Evolutionary conservation across 2,329 filamentous ascomycete genomes (phyloP), one percentile per base, ranked within the genome.

Genomic region (Huntiella abstrusa): DNA sequence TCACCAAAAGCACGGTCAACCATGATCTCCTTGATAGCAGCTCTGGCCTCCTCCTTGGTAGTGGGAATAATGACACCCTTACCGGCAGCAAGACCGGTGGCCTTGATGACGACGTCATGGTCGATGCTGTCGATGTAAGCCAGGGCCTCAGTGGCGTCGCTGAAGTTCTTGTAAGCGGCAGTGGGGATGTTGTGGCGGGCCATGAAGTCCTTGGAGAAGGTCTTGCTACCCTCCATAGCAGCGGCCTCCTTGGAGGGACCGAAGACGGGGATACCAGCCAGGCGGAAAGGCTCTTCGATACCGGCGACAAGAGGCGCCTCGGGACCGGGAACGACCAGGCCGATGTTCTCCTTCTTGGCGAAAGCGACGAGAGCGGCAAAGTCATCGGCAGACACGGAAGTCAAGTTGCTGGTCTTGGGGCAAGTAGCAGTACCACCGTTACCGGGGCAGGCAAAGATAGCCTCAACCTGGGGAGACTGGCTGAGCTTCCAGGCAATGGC

Each of bases 201-300:
- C 91, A 96, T 98, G 59, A 96, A 96, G 62, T 96, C 87, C 61
- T 98, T 98, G 51, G 83, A 86, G 62, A 92, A 96, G 8, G 88
- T 83, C 69, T 98, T 98, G 65, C 83, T 92, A 50, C 91, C 91
- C 64, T 98, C 91, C 73, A 98, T 84, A 39, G 75, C 73, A 13
- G 91, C 87, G 16, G 91, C 88, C 42, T 76, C 75, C 63, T 82
- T 77, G 48, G 78, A 82, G 4, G 91, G 91, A 2, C 88, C 91
- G 58, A 95, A 96, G 62, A 77, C 80, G 54, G 75, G 72, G 58
- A 94, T 85, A 41, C 80, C 78, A 43, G 73, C 79, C 45, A 63
- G 60, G 52, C 75, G 70, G 66, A 96, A 96, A 65, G 80, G 82
- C 55, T 79, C 80, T 57, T 86, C 80, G 51, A 95, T 80, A 45